A percentile compares a stretch with the other conserved stretches of the same genome.
Conservation (phyloP, 2,329 filamentous ascomycete genomes). For the Sodiomyces alkalinus region DNA sequence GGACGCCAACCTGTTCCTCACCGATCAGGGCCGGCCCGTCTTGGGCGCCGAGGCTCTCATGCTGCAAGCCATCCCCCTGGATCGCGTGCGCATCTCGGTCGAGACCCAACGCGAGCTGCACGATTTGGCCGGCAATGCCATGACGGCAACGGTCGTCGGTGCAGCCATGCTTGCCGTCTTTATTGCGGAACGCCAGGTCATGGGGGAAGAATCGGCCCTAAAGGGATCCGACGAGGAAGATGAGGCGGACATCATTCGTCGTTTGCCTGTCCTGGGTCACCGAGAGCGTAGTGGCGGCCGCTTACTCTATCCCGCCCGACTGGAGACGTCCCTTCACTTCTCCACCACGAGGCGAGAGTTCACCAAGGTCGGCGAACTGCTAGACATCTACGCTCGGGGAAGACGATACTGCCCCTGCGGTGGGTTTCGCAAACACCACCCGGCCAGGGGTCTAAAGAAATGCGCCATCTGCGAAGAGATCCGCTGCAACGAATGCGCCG, state of each 20-base stretch:
- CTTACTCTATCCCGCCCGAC: no score
- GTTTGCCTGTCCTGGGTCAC: not conserved
- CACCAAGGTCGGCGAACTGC: constrained; percentile 1
- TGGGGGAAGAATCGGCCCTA: no score
- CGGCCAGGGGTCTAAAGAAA: constrained; percentile 8
- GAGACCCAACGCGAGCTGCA: constrained; percentile 48
- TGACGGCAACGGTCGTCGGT: constrained; percentile 60
- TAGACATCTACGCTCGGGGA: constrained; percentile 6
- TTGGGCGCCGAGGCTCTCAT: constrained; percentile 46
- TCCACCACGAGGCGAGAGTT: not conserved
- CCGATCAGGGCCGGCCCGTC: constrained; percentile 43
- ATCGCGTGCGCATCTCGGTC: constrained; percentile 45
- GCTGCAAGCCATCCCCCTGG: constrained; percentile 53
- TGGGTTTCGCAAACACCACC: constrained; percentile 14
- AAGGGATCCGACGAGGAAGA: constrained; percentile 4
- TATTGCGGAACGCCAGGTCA: constrained; percentile 15
- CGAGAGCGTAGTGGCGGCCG: not conserved
- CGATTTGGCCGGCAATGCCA: constrained; percentile 65
- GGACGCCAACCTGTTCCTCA: constrained; percentile 42
- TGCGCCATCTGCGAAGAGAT: constrained; percentile 19
- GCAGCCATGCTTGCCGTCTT: constrained; percentile 44
- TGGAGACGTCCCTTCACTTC: not conserved
- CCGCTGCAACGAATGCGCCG: constrained; percentile 21
- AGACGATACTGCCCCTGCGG: constrained; percentile 21
- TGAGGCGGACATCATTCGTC: not conserved